Conservation (phyloP, 352 stramenopile genomes). For the Phytophthora capsici region DNA sequence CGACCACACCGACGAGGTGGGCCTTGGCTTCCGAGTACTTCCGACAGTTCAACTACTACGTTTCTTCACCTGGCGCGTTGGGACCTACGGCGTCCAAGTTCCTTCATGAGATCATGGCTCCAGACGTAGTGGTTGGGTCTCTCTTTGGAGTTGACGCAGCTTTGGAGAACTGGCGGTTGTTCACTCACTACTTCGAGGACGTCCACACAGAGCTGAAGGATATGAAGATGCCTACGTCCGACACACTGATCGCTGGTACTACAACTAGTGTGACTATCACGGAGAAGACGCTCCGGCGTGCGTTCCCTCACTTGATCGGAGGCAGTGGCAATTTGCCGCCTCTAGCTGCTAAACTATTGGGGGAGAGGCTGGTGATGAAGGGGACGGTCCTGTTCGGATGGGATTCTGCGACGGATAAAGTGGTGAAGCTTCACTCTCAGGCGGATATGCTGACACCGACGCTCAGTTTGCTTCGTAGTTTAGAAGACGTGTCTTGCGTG, state of each 20-base stretch:
- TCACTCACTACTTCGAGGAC: slow-evolving; percentile 2
- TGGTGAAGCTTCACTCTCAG: not conserved
- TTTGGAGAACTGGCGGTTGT: slow-evolving; percentile 4
- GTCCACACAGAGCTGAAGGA: not conserved
- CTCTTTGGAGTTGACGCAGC: not conserved
- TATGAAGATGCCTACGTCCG: not conserved
- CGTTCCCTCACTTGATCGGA: not conserved
- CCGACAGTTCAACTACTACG: slow-evolving; percentile 7
- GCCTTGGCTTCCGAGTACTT: slow-evolving; percentile 13
- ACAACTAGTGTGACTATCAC: not conserved
- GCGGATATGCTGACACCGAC: slow-evolving; percentile 4
- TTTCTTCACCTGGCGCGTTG: slow-evolving; percentile 1
- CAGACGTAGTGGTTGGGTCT: not conserved
- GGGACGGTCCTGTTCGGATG: slow-evolving; percentile 4
- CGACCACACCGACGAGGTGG: not conserved
- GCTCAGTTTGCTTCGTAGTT: slow-evolving; percentile 1
- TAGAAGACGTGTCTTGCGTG: slow-evolving; percentile 4
- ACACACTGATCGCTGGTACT: not conserved
- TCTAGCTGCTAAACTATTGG: not conserved
- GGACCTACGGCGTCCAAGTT: not conserved
- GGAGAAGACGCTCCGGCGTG: not conserved
- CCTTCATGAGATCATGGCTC: not conserved
- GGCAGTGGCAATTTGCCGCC: not conserved
- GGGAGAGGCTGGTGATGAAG: not conserved
- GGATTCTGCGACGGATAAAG: not conserved